These are phyloP conservation scores for Fistulifera pelliculosa DNA, from an alignment of 108 stramenopile species.

Conservation along the genomic window DNA sequence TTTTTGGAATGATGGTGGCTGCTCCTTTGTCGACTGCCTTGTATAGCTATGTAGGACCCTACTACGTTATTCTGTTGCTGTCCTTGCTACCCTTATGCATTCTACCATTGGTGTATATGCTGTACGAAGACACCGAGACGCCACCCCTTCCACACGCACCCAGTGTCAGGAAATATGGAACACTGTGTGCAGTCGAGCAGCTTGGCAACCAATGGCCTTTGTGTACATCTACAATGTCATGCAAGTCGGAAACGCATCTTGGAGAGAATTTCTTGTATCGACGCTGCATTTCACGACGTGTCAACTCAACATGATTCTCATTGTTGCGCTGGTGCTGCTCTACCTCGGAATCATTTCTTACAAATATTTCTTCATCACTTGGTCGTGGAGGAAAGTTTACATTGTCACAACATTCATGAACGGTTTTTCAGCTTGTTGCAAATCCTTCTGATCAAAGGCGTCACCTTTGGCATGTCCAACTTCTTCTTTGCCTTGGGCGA, in stretches of 20 bases:
- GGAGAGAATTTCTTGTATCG: constrained; percentile 71
- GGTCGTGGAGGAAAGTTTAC: constrained; percentile 74
- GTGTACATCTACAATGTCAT: constrained; percentile 82
- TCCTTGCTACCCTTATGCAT: constrained; percentile 51
- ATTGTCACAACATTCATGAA: constrained; percentile 64
- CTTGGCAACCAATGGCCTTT: constrained; percentile 85
- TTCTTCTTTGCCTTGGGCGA: constrained; percentile 81
- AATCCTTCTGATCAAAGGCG: constrained; percentile 62
- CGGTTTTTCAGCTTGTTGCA: constrained; percentile 58
- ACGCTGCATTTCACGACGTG: constrained; percentile 53
- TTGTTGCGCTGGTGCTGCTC: constrained; percentile 56
- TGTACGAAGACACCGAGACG: constrained; percentile 49
- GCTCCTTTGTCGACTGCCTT: constrained; percentile 56
- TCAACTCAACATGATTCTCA: constrained; percentile 64
- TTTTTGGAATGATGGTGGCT: constrained; percentile 73
- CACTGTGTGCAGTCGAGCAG: constrained; percentile 74
- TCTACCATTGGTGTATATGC: constrained; percentile 41
- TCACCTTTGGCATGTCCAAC: constrained; percentile 66
- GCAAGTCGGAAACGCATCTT: constrained; percentile 78
- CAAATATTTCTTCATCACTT: constrained; percentile 75
- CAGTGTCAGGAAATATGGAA: constrained; percentile 78
- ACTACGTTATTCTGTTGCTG: constrained; percentile 43
- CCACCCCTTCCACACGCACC: constrained; percentile 41
- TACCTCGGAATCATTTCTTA: constrained; percentile 73
- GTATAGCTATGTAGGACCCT: constrained; percentile 49